Evolutionary conservation across 331 rosid genomes (phyloP).

Genomic region (Acacia concinna): DNA sequence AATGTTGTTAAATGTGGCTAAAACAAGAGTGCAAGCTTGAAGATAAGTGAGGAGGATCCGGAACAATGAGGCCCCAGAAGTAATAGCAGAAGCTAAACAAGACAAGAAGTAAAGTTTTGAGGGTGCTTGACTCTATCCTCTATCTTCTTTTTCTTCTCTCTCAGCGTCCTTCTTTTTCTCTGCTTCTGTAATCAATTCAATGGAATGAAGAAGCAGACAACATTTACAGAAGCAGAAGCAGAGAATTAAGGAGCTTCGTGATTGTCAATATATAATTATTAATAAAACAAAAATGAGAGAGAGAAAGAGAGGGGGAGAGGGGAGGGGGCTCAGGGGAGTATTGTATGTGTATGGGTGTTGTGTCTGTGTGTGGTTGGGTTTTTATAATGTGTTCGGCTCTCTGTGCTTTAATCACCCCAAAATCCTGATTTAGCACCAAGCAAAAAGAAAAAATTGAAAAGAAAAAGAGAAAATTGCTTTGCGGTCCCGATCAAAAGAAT

Average conservation of each 20-base stretch:
- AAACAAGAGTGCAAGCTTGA: constrained; percentile 27
- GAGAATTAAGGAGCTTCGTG: constrained; percentile 23
- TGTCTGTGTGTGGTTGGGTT: constrained; percentile 29
- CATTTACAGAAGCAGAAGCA: constrained; percentile 37
- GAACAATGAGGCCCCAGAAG: constrained; percentile 27
- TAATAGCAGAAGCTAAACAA: neutral
- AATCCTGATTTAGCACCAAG: neutral
- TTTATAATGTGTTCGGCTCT: constrained; percentile 41
- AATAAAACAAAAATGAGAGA: neutral
- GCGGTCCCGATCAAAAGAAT: no score
- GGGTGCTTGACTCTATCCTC: neutral
- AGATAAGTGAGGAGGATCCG: constrained; percentile 41
- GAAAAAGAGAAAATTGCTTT: neutral
- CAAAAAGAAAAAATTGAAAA: neutral
- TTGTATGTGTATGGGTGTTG: constrained; percentile 20
- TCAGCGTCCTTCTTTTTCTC: constrained; percentile 10
- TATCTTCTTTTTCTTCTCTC: neutral
- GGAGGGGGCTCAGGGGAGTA: constrained; percentile 29
- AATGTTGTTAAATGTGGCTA: constrained; percentile 45
- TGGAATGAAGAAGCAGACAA: constrained; percentile 38
- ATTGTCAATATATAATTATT: neutral
- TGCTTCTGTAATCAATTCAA: constrained; percentile 38
- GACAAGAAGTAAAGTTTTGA: neutral
- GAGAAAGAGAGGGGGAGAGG: neutral
- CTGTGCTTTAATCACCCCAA: neutral